These are phyloP conservation scores for Colletotrichum gloeosporioides DNA, from an alignment of 2,329 filamentous ascomycete genomes.

Conservation along the genomic window DNA sequence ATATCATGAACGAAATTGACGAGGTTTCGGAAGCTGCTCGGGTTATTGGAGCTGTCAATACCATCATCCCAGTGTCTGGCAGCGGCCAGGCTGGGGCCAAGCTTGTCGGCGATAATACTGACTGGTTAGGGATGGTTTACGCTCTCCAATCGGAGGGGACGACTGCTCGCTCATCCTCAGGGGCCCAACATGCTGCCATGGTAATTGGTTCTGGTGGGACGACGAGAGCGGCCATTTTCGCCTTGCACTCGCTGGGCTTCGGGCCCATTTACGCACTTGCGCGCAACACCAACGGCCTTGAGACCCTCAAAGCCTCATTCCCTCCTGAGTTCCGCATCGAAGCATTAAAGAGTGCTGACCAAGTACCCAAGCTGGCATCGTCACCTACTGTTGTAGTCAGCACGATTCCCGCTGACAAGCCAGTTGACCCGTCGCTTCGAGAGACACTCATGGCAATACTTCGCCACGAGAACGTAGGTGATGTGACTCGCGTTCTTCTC, in stretches of 20 bases:
- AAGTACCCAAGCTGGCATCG: slow-evolving; percentile 23
- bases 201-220: slow-evolving; percentile 94
- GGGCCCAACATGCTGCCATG: slow-evolving; percentile 60
- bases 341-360: slow-evolving; percentile 47
- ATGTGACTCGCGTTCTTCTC: slow-evolving; percentile 67
- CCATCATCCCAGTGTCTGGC: slow-evolving; percentile 70
- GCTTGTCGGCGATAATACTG: slow-evolving; percentile 89
- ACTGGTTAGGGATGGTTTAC: slow-evolving; percentile 91
- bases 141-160: slow-evolving; percentile 75
- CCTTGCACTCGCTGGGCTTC: slow-evolving; percentile 83
- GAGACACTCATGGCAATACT: slow-evolving; percentile 65
- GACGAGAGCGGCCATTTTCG: slow-evolving; percentile 88
- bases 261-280: slow-evolving; percentile 87
- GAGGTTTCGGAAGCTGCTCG: slow-evolving; percentile 79
- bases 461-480: slow-evolving; percentile 42
- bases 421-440: slow-evolving; percentile 75
- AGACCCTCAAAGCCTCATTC: slow-evolving; percentile 73
- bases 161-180: slow-evolving; percentile 37
- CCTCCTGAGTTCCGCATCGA: slow-evolving; percentile 74
- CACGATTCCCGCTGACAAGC: slow-evolving; percentile 87
- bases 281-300: slow-evolving; percentile 73
- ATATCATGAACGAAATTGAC: slow-evolving; percentile 83
- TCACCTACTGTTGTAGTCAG: slow-evolving; percentile 79
- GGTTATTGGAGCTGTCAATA: slow-evolving; percentile 92
- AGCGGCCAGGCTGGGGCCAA: slow-evolving; percentile 33